Percentiles rank a stretch among this genome's conserved stretches.
Conservation (phyloP, 2,329 filamentous ascomycete genomes). For the Geosmithia morbida region DNA sequence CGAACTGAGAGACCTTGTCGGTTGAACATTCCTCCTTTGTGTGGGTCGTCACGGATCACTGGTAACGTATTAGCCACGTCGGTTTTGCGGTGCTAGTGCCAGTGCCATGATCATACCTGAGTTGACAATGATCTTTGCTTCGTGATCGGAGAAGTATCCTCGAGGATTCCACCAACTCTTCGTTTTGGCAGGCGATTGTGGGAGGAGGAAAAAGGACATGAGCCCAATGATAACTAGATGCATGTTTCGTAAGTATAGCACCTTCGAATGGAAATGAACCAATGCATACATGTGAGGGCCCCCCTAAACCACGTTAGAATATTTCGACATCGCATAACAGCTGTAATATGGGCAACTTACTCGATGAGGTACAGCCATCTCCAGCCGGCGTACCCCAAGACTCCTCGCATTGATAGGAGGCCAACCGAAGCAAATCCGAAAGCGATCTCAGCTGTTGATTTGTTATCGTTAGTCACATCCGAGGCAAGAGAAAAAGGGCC, state of each 20-base stretch:
- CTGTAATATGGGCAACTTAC: slow-evolving; percentile 8
- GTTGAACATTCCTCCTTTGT: slow-evolving; percentile 40
- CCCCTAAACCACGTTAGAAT: slow-evolving; percentile 10
- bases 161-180: slow-evolving; percentile 36
- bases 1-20: slow-evolving; percentile 28
- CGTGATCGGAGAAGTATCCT: slow-evolving; percentile 49
- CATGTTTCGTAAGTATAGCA: neutral
- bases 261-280: neutral
- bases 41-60: slow-evolving; percentile 38
- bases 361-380: slow-evolving; percentile 36
- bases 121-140: slow-evolving; percentile 55
- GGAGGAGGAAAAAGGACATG: slow-evolving; percentile 40
- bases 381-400: slow-evolving; percentile 38
- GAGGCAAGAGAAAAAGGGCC: neutral
- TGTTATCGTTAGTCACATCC: neutral
- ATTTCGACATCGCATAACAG: neutral
- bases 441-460: slow-evolving; percentile 19
- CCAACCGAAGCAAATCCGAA: slow-evolving; percentile 26
- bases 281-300: slow-evolving; percentile 13
- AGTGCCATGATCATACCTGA: slow-evolving; percentile 6
- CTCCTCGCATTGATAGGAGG: slow-evolving; percentile 37
- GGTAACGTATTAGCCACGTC: no score
- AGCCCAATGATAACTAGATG: slow-evolving; percentile 32
- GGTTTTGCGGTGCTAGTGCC: neutral
- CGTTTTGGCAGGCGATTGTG: slow-evolving; percentile 48